phyloP scores from a whole-genome alignment of 805 yeast genomes.

The Saturnispora diversa region DNA sequence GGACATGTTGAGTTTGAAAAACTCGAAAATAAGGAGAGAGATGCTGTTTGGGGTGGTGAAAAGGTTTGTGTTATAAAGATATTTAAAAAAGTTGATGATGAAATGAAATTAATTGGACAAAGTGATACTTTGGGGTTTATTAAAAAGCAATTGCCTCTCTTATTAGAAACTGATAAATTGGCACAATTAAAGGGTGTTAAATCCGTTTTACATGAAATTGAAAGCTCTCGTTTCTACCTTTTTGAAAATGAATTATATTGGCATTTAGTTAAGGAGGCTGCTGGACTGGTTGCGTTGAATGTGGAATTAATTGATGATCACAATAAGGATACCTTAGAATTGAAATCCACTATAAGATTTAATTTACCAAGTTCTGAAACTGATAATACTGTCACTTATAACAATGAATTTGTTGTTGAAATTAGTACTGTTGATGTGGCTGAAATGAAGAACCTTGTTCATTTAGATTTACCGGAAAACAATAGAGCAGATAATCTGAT shows the following conservation, averaged over 20 bases:
- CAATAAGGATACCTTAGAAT: slow-evolving; percentile 28
- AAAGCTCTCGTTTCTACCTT: slow-evolving; percentile 59
- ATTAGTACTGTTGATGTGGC: not conserved
- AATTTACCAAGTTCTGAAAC: slow-evolving; percentile 4
- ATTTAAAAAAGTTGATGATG: slow-evolving; percentile 15
- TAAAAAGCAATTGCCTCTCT: not conserved
- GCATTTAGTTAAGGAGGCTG: slow-evolving; percentile 71
- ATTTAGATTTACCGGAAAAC: slow-evolving; percentile 23
- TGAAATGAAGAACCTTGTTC: slow-evolving; percentile 3
- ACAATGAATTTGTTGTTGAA: slow-evolving; percentile 2
- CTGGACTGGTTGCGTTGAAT: slow-evolving; percentile 56
- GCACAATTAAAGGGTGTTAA: slow-evolving; percentile 10
- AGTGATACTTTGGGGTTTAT: slow-evolving; percentile 9
- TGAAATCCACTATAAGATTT: slow-evolving; percentile 29
- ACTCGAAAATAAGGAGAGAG: slow-evolving; percentile 29
- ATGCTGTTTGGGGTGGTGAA: slow-evolving; percentile 27
- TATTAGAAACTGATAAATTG: too few species aligned
- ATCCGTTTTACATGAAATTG: slow-evolving; percentile 45
- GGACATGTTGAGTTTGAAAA: slow-evolving; percentile 38
- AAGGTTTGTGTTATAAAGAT: slow-evolving; percentile 55
- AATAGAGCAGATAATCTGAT: slow-evolving; percentile 46
- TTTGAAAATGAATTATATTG: slow-evolving; percentile 87
- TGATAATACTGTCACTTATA: not conserved
- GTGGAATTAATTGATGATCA: slow-evolving; percentile 47
- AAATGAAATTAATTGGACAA: slow-evolving; percentile 11